Base-by-base conservation (phyloP, 768 basidiomycete species). In the Ramaria sp. region DNA sequence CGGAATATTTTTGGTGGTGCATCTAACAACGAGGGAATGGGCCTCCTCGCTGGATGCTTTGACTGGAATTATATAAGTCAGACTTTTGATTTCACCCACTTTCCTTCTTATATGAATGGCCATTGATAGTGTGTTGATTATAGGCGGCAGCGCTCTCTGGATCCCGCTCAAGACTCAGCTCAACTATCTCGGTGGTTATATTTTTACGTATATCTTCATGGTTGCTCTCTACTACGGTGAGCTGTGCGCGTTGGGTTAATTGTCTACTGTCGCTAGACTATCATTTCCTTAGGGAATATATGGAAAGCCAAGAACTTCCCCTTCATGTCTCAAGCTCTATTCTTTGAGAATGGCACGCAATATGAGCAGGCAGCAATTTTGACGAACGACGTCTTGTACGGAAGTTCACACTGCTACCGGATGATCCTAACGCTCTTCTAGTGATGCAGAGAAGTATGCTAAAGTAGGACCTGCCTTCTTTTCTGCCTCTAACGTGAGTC, bases 1-100 rank as follows among this genome's bases (percentile, higher is more conserved):
- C 64, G 69, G 32, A 70, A 70, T 58, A 60, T 71, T 52, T 71
- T 71, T 54, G 70, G 70, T 27, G 69, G 70, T 36, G 64, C 66
- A 27, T 61, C 62, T 48, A 68, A 67, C 56, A 71, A 71, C 61
- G 70, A 70, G 57, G 70, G 70, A 28, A 59, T 65, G 59, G 57
- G 63, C 13, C 43, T 63, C 45, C 57, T 62, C 49, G 51, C 57
- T 13, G 49, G 58, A 42, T 62, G 59, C 47, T 58, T 65, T 53
- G 62, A 62, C 52, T 63, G 60, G 62, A 60, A 60, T 42, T 61
- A 60, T 55, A 63, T 61, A 55, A 58, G 57, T 37, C 42, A 55
- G 12, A 18, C 37, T 43, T 27, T 20, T 16, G 47, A 10, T 4
- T 39, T 20, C 44, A 9, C 8, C 7, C 13, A 9, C 32, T 34